phyloP scores from a whole-genome alignment of 1,139 yeast genomes.

The Yamadazyma blattariae region DNA sequence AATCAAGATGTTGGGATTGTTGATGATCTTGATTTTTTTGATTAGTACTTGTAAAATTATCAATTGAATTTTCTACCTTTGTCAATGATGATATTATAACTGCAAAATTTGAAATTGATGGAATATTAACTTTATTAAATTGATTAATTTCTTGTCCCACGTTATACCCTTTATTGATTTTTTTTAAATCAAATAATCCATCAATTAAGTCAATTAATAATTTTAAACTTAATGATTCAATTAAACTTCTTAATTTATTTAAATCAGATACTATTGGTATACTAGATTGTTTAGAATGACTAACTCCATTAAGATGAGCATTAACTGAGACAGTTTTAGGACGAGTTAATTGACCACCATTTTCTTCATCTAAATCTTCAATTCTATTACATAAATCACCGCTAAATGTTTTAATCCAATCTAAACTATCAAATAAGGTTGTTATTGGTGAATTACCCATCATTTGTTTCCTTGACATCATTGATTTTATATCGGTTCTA shows the following conservation, averaged over 20 bases:
- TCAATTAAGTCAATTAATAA: slow-evolving; percentile 32
- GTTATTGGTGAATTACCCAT: slow-evolving; percentile 50
- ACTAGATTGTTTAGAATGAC: slow-evolving; percentile 45
- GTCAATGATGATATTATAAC: slow-evolving; percentile 55
- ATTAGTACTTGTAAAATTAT: slow-evolving; percentile 38
- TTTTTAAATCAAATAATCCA: slow-evolving; percentile 19
- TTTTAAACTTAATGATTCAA: slow-evolving; percentile 29
- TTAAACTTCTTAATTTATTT: slow-evolving; percentile 30
- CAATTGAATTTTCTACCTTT: slow-evolving; percentile 39
- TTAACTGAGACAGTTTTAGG: slow-evolving; percentile 23
- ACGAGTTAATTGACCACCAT: slow-evolving; percentile 22
- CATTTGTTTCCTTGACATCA: slow-evolving; percentile 87
- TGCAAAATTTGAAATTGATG: slow-evolving; percentile 50
- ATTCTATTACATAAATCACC: slow-evolving; percentile 76
- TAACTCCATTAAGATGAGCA: slow-evolving; percentile 19
- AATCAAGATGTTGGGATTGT: no score
- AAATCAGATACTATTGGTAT: slow-evolving; percentile 39
- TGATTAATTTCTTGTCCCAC: slow-evolving; percentile 8
- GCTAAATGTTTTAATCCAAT: slow-evolving; percentile 81
- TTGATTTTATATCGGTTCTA: slow-evolving; percentile 69
- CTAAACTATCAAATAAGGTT: slow-evolving; percentile 55
- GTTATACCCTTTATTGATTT: slow-evolving; percentile 23
- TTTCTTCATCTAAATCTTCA: slow-evolving; percentile 72
- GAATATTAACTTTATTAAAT: slow-evolving; percentile 27
- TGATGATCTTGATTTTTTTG: no score